Percentiles rank a stretch among this genome's conserved stretches.
Evolutionary conservation across 2,329 filamentous ascomycete species (phyloP).

Genomic region (Stylonectria norvegica): DNA sequence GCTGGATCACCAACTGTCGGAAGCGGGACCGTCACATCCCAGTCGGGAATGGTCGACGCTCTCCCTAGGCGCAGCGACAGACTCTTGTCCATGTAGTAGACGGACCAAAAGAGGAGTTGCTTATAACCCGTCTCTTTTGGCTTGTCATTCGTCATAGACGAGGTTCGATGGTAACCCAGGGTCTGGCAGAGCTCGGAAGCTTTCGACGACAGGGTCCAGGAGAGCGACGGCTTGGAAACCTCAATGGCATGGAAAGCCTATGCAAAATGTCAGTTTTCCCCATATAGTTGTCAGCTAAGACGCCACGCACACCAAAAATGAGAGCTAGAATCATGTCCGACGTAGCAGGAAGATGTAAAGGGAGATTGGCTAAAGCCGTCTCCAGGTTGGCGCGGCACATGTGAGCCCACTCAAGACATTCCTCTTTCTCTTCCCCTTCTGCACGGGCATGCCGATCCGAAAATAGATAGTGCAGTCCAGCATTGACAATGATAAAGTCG

Average conservation of each 20-base stretch:
- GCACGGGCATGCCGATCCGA: slow-evolving; percentile 14
- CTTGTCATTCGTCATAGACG: slow-evolving; percentile 23
- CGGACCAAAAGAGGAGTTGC: slow-evolving; percentile 51
- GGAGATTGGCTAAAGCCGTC: slow-evolving; percentile 30
- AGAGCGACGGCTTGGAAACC: slow-evolving; percentile 31
- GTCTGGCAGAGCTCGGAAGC: slow-evolving; percentile 32
- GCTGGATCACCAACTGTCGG: slow-evolving; percentile 30
- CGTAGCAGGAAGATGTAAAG: slow-evolving; percentile 31
- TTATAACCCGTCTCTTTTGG: slow-evolving; percentile 18
- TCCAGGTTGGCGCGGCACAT: slow-evolving; percentile 31
- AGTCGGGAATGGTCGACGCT: slow-evolving; percentile 53
- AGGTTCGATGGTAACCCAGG: slow-evolving; percentile 28
- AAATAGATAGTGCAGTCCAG: slow-evolving; percentile 31
- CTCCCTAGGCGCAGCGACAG: slow-evolving; percentile 54
- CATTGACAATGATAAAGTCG: slow-evolving; percentile 34
- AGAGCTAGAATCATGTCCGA: slow-evolving; percentile 26
- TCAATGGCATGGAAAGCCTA: slow-evolving; percentile 33
- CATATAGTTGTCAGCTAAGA: not conserved
- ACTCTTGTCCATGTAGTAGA: slow-evolving; percentile 55
- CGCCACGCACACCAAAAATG: slow-evolving; percentile 18
- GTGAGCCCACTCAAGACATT: slow-evolving; percentile 20
- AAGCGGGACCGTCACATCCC: slow-evolving; percentile 48
- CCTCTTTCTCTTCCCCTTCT: slow-evolving; percentile 19
- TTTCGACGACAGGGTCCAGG: slow-evolving; percentile 31
- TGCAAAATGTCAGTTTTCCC: not conserved